Evolutionary conservation across 2,329 filamentous ascomycete genomes (phyloP).

Genomic region (Fusarium buharicum): DNA sequence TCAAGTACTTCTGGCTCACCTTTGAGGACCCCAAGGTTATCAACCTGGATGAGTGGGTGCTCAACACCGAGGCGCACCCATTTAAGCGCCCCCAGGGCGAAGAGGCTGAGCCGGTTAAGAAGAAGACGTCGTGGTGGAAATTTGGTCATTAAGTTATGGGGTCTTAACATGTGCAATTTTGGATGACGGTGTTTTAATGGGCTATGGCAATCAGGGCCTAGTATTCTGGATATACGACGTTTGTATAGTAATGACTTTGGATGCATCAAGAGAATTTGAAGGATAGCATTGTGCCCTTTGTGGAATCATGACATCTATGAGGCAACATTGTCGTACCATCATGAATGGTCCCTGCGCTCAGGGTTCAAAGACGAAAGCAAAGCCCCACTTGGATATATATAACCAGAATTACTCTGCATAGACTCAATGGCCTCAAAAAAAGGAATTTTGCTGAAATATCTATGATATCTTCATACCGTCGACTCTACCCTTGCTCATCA

Average conservation of each 20-base stretch:
- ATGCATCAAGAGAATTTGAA: neutral
- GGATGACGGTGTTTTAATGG: conserved; percentile 12
- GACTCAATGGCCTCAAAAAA: neutral
- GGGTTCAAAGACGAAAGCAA: neutral
- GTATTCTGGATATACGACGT: conserved; percentile 11
- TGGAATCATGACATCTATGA: neutral
- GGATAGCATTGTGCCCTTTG: neutral
- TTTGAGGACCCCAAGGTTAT: conserved; percentile 72
- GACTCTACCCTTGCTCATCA: neutral
- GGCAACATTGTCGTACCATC: neutral
- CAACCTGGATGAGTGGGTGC: conserved; percentile 76
- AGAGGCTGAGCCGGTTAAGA: conserved; percentile 17
- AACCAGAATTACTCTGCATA: neutral
- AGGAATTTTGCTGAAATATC: neutral
- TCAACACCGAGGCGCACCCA: conserved; percentile 69
- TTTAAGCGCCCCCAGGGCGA: conserved; percentile 50
- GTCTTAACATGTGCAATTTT: conserved; percentile 1
- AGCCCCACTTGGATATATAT: neutral
- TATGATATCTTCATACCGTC: conserved; percentile 4
- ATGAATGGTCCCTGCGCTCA: neutral
- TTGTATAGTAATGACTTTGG: conserved; percentile 3
- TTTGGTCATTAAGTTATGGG: conserved; percentile 17
- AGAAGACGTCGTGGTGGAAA: conserved; percentile 28
- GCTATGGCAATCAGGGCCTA: neutral
- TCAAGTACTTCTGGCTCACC: conserved; percentile 82